Evolutionary conservation across 257 asterid genomes (phyloP), one percentile per base, ranked within the genome.

Genomic region (Primulina eburnea): DNA sequence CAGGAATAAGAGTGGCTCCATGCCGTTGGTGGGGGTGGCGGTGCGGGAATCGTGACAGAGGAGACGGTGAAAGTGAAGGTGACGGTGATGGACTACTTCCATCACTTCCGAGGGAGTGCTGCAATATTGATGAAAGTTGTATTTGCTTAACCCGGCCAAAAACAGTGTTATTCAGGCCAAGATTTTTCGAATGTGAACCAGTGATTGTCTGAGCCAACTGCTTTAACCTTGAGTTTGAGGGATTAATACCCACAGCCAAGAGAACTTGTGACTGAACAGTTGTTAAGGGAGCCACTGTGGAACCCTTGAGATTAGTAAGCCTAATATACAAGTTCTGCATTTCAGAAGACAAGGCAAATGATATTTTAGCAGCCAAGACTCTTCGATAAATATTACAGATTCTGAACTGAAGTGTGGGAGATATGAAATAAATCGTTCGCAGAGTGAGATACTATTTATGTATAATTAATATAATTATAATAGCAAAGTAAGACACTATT

Each of bases 101-200:
- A 21, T 74, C 78, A 16, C 76, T 62, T 12, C 85, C 85, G 8
- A 80, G 86, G 66, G 97, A 83, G 82, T 84, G 95, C 17, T 83
- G 88, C 66, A 85, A 66, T 33, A 79, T 57, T 50, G 97, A 86
- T n/a, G 99, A 91, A 73, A 94, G 97, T 71, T 88, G 79, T 43
- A 94, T 95, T 85, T 94, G 99, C 80, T 94, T 94, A 29, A 94
- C 99, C 75, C 82, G 86, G 26, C 99, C 99, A 74, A 94, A 94
- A 32, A 91, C 96, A 0, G 95, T 94, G 89, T 94, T 84, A 65
- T 94, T 89, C 58, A 94, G 90, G 69, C 99, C 99, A 43, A 94
- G 96, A 77, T 94, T 94, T 75, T 87, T 87, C 7, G 87, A 8
- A 75, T 85, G 86, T 12, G 97, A 86, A 56, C 85, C 89, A 4